Evolutionary conservation across 2,329 filamentous ascomycete genomes (phyloP), one percentile per base, ranked within the genome.

Genomic region (Arthroderma sp.): DNA sequence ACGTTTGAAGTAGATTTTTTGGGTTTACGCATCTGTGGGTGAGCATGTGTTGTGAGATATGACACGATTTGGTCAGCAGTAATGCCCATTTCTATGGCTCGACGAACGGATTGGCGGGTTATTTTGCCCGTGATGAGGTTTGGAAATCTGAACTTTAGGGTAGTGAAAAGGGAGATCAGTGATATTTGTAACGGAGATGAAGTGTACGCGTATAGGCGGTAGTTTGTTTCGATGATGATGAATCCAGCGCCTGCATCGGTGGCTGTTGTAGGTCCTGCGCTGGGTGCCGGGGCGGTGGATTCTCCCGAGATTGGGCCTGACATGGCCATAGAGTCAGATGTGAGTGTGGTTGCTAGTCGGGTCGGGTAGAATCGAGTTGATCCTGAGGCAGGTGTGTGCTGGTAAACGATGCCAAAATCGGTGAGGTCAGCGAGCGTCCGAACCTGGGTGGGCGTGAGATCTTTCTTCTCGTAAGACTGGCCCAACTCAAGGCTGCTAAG

Each of bases 211-310:
- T 98, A 98, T 64, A 98, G 76, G 25, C 93, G 87, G 75, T 96
- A 97, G 74, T 98, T 98, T 7, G 93, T 98, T 76, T 98, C 93
- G 63, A 98, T 82, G 66, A 98, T 91, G 68, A 98, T 89, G 75
- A 89, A 93, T 61, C 91, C 91, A 4, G 71, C 69, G 9, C 69
- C 68, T 5, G 69, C 60, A 49, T 68, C 66, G 23, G 62, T 63
- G 54, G 67, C 68, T 54, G 62, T 72, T n/a, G 49, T 65, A 65
- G 21, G 63, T 61, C 38, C 71, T 62, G 70, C n/a, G 75, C 73
- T 47, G 17, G 55, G 43, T 8, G 58, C 51, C 1, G 53, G 52
- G 1, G 70, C 67, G 9, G 67, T 65, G 1, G 83, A 79, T 6
- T 85, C 85, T 43, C 85, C 85, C 31, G 83, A 78, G 63, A 91